Evolutionary conservation across 306 rosid species (phyloP), one percentile per base, ranked within the genome.

Genomic region (Cicer bijugum): DNA sequence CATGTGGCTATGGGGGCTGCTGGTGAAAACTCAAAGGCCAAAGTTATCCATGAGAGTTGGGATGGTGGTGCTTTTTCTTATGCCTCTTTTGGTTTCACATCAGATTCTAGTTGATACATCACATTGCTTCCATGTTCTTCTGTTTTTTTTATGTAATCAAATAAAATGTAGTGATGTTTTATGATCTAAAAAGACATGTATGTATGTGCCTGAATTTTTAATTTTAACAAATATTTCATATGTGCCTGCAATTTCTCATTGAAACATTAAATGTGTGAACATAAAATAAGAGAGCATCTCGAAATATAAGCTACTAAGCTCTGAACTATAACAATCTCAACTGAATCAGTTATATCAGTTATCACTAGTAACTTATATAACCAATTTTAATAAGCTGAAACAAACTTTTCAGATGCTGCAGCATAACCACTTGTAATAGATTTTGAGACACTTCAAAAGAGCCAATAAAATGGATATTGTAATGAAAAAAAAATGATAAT

Each of bases 1-100:
- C 84, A 80, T 74, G 87, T 84, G 43, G 87, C 82, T 39, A 45
- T 77, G 85, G 87, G 82, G 10, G 87, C 87, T 10, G 87, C 84
- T 11, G 87, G 87, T 33, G 85, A 80, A 35, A 73, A 84, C 5
- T 64, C 87, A 1, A 68, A 78, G 83, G 81, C 86, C 67, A 58
- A 48, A 42, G 55, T 83, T 70, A 12, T 83, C 1, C 86, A 83
- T 1, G 81, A 82, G 28, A 82, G 83, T 69, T 82, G 83, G 86
- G 83, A 75, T 50, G 81, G 35, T 69, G 78, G 78, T 58, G 51
- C 83, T 40, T 1, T 83, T 0, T 83, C 86, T 64, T 83, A 79
- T 71, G 83, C 86, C 7, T 78, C 83, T 57, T 79, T 74, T 40
- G 47, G 81, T 17, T 83, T 83, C 45, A 75, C 61, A 70, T 44